Evolutionary conservation across 2,329 filamentous ascomycete genomes (phyloP).

Genomic region (Acephala macrosclerotiorum): DNA sequence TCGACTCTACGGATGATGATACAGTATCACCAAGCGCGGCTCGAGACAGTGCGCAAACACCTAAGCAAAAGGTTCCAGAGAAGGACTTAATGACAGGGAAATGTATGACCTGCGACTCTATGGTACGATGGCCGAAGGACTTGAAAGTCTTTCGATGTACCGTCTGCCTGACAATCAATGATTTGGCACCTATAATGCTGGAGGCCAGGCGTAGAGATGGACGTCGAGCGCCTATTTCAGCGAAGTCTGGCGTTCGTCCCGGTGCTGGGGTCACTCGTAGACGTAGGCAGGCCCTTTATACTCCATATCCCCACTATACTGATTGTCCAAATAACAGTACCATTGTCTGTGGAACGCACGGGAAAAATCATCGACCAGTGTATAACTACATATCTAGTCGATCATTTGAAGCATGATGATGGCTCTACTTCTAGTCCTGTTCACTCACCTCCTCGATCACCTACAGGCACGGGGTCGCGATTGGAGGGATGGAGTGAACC

Average conservation of each 20-base stretch:
- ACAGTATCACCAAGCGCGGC: slow-evolving; percentile 39
- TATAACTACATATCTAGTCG: slow-evolving; percentile 56
- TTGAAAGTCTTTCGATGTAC: slow-evolving; percentile 81
- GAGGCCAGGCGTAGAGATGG: slow-evolving; percentile 40
- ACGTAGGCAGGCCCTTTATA: slow-evolving; percentile 27
- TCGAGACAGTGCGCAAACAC: slow-evolving; percentile 25
- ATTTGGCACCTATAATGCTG: slow-evolving; percentile 60
- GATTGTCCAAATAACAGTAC: slow-evolving; percentile 43
- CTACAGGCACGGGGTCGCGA: slow-evolving; percentile 3
- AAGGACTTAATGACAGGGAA: slow-evolving; percentile 73
- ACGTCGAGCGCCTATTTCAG: slow-evolving; percentile 30
- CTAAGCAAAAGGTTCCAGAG: slow-evolving; percentile 47
- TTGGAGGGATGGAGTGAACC: neutral
- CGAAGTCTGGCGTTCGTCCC: slow-evolving; percentile 30
- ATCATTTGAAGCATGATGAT: slow-evolving; percentile 46
- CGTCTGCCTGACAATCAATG: slow-evolving; percentile 85
- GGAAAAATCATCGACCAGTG: slow-evolving; percentile 63
- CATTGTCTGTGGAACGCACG: slow-evolving; percentile 67
- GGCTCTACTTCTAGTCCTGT: slow-evolving; percentile 33
- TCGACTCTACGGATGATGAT: slow-evolving; percentile 55
- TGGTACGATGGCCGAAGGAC: slow-evolving; percentile 79
- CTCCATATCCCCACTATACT: neutral
- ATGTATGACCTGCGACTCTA: slow-evolving; percentile 87
- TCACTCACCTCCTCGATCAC: slow-evolving; percentile 36
- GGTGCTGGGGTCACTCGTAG: slow-evolving; percentile 31